Base-by-base conservation (phyloP, 108 stramenopile genomes). In the Craspedostauros australis region DNA sequence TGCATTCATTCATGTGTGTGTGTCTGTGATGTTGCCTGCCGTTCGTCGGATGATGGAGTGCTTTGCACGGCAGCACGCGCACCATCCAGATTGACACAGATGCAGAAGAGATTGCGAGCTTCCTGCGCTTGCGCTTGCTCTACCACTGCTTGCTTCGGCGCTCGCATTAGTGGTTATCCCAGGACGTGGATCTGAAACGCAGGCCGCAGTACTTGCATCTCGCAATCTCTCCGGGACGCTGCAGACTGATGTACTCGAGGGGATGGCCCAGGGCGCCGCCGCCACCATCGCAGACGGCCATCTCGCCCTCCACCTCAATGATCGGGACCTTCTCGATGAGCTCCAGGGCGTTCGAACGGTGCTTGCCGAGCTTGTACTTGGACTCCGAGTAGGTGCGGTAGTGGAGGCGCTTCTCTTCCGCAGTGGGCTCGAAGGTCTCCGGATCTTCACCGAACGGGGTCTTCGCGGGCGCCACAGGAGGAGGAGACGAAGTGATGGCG, bases 181-280 rank as follows among this genome's bases (percentile, higher is more conserved):
- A 68, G 20, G 57, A 46, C 24, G 54, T 68, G 42, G 66, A 68
- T 6, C 32, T 38, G 47, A 36, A 91, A 30, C 60, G 75, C 55
- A 91, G 65, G 14, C 80, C 86, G 64, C 90, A 91, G 62, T 91
- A 91, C 55, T 80, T 77, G 68, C 90, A 91, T 2, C 54, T 38
- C 30, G 65, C 64, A 0, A 80, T 72, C n/a, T 64, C 57, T 12
- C 79, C 81, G n/a, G 74, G 75, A 12, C 77, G 75, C 27, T 66
- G 70, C 51, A 91, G 60, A 46, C 80, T 81, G 51, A 91, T 85
- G 57, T 91, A 98, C 43, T 98, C 95, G 54, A 98, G 30, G 25
- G 97, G 97, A 68, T 98, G 95, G 5, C 97, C 97, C 48, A 98
- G 64, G 7, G 91, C 82, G 0, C 97, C 97, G 40, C 93, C 93